Conservation (phyloP, 768 basidiomycete genomes). For the Hericium alpestre region DNA sequence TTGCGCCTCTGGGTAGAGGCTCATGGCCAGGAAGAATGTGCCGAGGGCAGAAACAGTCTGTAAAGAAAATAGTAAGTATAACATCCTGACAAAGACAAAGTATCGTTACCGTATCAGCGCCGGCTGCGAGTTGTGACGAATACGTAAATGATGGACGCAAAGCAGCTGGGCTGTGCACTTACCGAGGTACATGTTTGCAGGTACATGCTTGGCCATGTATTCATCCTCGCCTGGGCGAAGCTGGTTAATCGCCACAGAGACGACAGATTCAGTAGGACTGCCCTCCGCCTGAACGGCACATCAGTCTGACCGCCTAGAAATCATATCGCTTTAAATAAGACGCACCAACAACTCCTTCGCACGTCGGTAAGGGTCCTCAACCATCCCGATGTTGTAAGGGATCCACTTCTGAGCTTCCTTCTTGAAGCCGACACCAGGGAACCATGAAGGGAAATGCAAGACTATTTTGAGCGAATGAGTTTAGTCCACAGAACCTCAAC, state of each 20-base stretch:
- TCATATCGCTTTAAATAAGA: not conserved
- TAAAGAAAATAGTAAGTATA: not conserved
- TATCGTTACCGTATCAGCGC: conserved; percentile 13
- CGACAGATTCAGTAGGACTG: not conserved
- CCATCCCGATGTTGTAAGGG: conserved; percentile 15
- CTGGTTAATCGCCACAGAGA: not conserved
- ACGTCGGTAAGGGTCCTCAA: conserved; percentile 15
- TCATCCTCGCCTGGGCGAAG: not conserved
- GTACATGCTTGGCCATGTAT: not conserved
- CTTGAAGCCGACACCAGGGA: not conserved
- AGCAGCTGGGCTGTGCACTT: not conserved
- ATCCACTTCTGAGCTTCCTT: conserved; percentile 12
- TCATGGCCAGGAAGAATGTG: not conserved
- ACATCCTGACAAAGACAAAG: not conserved
- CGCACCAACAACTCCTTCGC: conserved; percentile 15
- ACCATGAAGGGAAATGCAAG: not conserved
- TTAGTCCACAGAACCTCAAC: conserved; percentile 6
- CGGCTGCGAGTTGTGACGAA: conserved; percentile 1
- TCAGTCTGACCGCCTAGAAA: not conserved
- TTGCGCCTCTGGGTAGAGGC: not conserved
- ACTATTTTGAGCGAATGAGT: conserved; percentile 9
- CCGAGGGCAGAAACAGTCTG: conserved; percentile 10
- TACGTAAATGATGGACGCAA: not conserved
- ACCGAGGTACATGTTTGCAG: not conserved
- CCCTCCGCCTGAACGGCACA: not conserved